A percentile compares a stretch with the other conserved stretches of the same genome.
Evolutionary conservation across 1,284 basidiomycete genomes (phyloP).

Genomic region (Moesziomyces sp.): DNA sequence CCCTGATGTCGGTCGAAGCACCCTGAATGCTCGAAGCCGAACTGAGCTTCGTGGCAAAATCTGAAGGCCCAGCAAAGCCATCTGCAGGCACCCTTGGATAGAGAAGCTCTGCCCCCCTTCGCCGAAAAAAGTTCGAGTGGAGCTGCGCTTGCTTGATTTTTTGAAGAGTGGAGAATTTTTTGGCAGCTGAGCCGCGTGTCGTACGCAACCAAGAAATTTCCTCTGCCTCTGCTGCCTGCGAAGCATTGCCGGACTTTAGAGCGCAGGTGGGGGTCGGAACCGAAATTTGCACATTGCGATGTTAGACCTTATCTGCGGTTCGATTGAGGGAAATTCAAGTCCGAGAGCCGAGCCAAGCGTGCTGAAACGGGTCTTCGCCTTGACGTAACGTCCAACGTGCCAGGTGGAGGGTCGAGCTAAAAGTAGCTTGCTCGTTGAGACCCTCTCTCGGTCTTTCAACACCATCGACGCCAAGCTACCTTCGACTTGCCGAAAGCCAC

Average conservation of each 20-base stretch:
- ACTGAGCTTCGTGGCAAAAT: slow-evolving; percentile 10
- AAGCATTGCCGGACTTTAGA: not conserved
- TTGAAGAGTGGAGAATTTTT: slow-evolving; percentile 34
- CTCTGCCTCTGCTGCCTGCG: not conserved
- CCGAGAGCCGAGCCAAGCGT: not conserved
- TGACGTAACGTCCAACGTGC: not conserved
- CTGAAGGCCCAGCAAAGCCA: not conserved
- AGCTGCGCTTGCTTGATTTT: slow-evolving; percentile 7
- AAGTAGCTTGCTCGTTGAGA: not conserved
- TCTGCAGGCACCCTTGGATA: not conserved
- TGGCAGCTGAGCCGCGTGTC: not conserved
- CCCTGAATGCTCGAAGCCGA: not conserved
- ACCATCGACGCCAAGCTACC: not conserved
- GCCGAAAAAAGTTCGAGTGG: not conserved
- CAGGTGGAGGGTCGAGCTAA: not conserved
- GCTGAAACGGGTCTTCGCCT: not conserved
- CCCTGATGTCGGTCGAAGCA: not conserved
- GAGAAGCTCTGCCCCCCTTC: too few relatives aligned
- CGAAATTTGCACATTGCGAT: too few relatives aligned
- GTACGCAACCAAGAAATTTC: not conserved
- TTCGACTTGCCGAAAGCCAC: not conserved
- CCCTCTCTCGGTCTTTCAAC: not conserved
- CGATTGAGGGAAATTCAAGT: too few relatives aligned
- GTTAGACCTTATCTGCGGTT: too few relatives aligned
- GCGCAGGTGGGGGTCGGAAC: not conserved